Evolutionary conservation across 768 basidiomycete genomes (phyloP), one percentile per base, ranked within the genome.

Genomic region (Termitomyces eurrhizus): DNA sequence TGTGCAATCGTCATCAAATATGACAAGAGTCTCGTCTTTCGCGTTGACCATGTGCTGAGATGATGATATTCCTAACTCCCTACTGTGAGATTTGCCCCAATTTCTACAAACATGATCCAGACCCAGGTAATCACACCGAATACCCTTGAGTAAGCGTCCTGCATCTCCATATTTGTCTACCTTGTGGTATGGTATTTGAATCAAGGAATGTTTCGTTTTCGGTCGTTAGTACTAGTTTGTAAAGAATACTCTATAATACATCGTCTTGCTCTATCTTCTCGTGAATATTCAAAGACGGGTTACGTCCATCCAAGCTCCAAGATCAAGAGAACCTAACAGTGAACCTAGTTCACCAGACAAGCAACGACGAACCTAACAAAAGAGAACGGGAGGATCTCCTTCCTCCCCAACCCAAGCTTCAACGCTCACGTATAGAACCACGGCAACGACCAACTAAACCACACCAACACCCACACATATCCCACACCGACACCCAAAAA

Each of bases 401-500:
- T 3, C 41, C 33, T 55, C 32, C 53, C 39, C 4, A 55, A 13
- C 7, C 53, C 41, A 32, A 7, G 18, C 37, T 44, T 29, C 11
- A 7, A 14, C 1, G 14, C n/a, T 29, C 41, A 42, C 2, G 29
- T 42, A 42, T 41, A 55, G 11, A 55, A 55, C 6, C 42, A 33
- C 29, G 53, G 53, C 12, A 55, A 3, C 11, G 53, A 55, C 14
- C 44, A 60, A 8, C 39, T 24, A 21, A 60, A 55, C 53, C 59
- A 59, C 18, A 41, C 7, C 4, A 54, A n/a, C 24, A 59, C 59
- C 59, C 59, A 59, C 24, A 21, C 16, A n/a, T 61, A 61, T 26
- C 60, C 60, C 13, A 61, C 14, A 21, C n/a, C n/a, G n/a, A n/a
- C n/a, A n/a, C n/a, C n/a, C n/a, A n/a, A n/a, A n/a, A 44, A 6